Percentiles rank a stretch among this genome's conserved stretches.
These are phyloP conservation scores for Saccharomyces paradoxus DNA, from an alignment of 805 yeast genomes.

Conservation along the genomic window DNA sequence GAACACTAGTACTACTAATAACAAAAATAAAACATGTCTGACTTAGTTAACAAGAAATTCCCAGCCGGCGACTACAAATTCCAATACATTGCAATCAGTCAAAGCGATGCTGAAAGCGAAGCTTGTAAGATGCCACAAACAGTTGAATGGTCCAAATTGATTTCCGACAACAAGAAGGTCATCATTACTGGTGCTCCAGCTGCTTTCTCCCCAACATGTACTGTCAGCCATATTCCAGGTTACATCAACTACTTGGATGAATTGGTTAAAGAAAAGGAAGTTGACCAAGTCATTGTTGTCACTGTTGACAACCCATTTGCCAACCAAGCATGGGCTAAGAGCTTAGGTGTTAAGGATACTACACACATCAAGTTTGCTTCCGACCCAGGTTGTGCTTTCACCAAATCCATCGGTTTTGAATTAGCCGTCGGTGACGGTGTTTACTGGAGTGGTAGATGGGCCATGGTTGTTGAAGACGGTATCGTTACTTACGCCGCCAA, in stretches of 20 bases:
- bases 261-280: slow-evolving; percentile 47
- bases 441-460: slow-evolving; percentile 61
- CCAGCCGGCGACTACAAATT: slow-evolving; percentile 21
- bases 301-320: slow-evolving; percentile 70
- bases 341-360: slow-evolving; percentile 29
- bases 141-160: slow-evolving; percentile 21
- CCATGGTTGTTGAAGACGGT: slow-evolving; percentile 57
- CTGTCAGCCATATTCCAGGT: slow-evolving; percentile 64
- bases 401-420: slow-evolving; percentile 50
- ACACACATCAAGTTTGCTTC: slow-evolving; percentile 49
- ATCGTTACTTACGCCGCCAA: slow-evolving; percentile 40
- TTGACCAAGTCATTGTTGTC: slow-evolving; percentile 53
- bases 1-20: background rate
- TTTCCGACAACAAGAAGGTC: slow-evolving; percentile 40
- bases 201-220: slow-evolving; percentile 81
- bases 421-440: slow-evolving; percentile 48
- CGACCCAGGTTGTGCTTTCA: slow-evolving; percentile 57
- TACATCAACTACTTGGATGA: slow-evolving; percentile 43
- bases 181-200: slow-evolving; percentile 76
- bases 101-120: slow-evolving; percentile 20
- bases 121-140: slow-evolving; percentile 26
- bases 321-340: slow-evolving; percentile 55
- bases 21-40: slow-evolving; percentile 9
- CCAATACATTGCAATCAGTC: slow-evolving; percentile 26
- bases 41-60: slow-evolving; percentile 21